Conservation (phyloP, 2,329 filamentous ascomycete species). For the Botrytis tulipae region DNA sequence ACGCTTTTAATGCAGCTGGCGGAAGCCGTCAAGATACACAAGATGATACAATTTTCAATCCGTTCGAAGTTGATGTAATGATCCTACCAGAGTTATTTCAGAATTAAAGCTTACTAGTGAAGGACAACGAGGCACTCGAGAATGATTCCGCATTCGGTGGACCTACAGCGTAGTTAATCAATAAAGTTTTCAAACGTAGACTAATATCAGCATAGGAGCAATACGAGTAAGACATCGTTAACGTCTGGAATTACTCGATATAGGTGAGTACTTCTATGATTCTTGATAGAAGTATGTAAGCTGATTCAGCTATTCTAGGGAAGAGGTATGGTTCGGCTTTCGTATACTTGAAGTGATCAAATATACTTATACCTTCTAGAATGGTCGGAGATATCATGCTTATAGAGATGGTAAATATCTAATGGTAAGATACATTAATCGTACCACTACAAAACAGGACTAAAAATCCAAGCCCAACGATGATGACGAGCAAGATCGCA, state of each 20-base stretch:
- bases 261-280: constrained; percentile 4
- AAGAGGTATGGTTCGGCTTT: constrained; percentile 13
- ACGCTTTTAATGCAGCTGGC: constrained; percentile 8
- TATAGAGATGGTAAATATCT: constrained; percentile 35
- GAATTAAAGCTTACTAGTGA: constrained; percentile 7
- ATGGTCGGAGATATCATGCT: constrained; percentile 44
- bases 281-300: background rate
- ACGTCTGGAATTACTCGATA: constrained; percentile 24
- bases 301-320: background rate
- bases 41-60: background rate
- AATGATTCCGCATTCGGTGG: constrained; percentile 15
- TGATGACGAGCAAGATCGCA: constrained; percentile 34
- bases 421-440: constrained; percentile 16
- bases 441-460: background rate
- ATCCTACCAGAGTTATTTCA: background rate
- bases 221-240: constrained; percentile 23
- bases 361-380: constrained; percentile 28
- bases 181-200: background rate
- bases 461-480: constrained; percentile 33
- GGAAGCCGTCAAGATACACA: background rate
- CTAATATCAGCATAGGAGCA: constrained; percentile 11
- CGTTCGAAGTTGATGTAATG: constrained; percentile 19
- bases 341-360: background rate
- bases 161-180: background rate
- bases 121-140: constrained; percentile 9